These are phyloP conservation scores for Exophiala mesophila DNA, from an alignment of 2,329 filamentous ascomycete genomes.

Conservation along the genomic window DNA sequence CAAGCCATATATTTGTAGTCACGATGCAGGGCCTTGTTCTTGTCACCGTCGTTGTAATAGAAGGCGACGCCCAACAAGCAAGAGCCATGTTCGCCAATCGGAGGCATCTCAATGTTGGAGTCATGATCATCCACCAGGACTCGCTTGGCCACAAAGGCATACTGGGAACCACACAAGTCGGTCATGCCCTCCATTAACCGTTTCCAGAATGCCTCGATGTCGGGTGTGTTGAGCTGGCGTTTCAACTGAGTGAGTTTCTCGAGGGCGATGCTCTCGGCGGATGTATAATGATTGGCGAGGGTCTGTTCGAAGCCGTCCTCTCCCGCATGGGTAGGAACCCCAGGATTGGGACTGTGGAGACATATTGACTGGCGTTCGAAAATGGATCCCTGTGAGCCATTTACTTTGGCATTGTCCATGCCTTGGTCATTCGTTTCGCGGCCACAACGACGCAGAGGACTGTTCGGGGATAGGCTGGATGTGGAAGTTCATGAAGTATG, in stretches of 20 bases:
- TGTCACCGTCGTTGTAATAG: conserved; percentile 59
- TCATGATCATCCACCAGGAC: conserved; percentile 57
- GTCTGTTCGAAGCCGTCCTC: conserved; percentile 40
- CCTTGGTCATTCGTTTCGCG: conserved; percentile 5
- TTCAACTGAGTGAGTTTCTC: conserved; percentile 60
- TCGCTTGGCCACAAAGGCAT: conserved; percentile 63
- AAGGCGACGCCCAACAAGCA: conserved; percentile 62
- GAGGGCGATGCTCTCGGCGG: conserved; percentile 55
- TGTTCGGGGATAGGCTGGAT: not conserved
- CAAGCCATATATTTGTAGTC: conserved; percentile 62
- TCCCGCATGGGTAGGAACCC: conserved; percentile 41
- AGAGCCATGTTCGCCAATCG: conserved; percentile 56
- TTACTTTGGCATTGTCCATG: conserved; percentile 9
- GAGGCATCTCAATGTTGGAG: conserved; percentile 56
- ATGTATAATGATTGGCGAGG: conserved; percentile 35
- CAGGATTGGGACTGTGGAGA: conserved; percentile 37
- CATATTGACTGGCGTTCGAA: conserved; percentile 40
- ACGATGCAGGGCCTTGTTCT: conserved; percentile 49
- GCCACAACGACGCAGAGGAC: not conserved
- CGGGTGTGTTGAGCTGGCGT: conserved; percentile 46
- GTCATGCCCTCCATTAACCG: conserved; percentile 61
- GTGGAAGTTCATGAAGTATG: not conserved
- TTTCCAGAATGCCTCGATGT: conserved; percentile 59
- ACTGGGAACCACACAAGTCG: conserved; percentile 59
- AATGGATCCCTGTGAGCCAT: conserved; percentile 3